Evolutionary conservation across 306 rosid species (phyloP).

Genomic region (Delonix regia): DNA sequence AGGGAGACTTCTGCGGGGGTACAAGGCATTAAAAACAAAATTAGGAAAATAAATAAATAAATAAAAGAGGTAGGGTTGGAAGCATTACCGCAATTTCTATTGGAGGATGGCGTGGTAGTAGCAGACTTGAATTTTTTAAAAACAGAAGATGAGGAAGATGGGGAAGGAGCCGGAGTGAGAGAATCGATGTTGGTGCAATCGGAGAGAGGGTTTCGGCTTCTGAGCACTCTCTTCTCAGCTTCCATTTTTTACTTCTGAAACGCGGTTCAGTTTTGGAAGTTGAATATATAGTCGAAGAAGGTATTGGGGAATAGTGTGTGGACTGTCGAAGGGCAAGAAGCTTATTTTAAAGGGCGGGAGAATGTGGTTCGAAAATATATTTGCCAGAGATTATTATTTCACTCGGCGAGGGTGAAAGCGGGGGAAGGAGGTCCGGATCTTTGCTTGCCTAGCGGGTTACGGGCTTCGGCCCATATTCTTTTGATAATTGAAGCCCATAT

Average conservation of each 20-base stretch:
- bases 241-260: conserved; percentile 47
- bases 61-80: conserved; percentile 39
- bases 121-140: conserved; percentile 19
- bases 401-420: background rate
- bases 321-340: background rate
- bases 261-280: background rate
- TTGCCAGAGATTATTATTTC: too few species aligned
- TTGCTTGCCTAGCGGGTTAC: background rate
- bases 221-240: conserved; percentile 35
- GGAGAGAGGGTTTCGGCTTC: conserved; percentile 60
- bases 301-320: background rate
- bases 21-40: conserved; percentile 42
- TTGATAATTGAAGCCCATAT: too few species aligned
- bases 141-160: too few species aligned
- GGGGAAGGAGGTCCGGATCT: too few species aligned
- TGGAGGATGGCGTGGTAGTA: background rate
- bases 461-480: background rate
- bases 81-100: background rate
- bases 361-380: background rate
- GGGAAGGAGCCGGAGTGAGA: conserved; percentile 24
- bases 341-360: conserved; percentile 9
- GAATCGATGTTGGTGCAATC: conserved; percentile 59
- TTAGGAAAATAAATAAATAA: background rate
- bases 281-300: background rate
- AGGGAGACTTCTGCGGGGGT: conserved; percentile 15